A percentile compares a stretch with the other conserved stretches of the same genome.
Conservation (phyloP, 106 monocot genomes). For the Cymbidium sinense region DNA sequence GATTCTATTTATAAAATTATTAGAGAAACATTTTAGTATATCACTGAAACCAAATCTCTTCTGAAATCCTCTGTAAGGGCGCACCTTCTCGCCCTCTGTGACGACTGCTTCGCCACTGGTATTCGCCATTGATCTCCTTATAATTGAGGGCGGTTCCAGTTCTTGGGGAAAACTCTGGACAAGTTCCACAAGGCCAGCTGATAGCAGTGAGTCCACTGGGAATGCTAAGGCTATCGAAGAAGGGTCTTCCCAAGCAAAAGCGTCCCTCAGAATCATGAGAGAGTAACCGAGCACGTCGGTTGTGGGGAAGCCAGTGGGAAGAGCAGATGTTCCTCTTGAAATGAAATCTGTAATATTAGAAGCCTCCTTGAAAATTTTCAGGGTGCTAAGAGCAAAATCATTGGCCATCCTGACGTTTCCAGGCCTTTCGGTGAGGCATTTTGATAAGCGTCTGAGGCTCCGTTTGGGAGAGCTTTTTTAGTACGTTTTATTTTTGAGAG, state of each 20-base stretch:
- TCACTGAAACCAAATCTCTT: conserved; percentile 79
- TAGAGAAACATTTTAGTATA: too few species aligned
- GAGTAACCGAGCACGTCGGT: conserved; percentile 72
- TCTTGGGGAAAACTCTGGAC: conserved; percentile 46
- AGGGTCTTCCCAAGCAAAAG: conserved; percentile 59
- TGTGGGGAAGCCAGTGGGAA: conserved; percentile 57
- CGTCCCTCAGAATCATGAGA: conserved; percentile 59
- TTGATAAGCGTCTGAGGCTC: conserved; percentile 46
- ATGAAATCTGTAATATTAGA: conserved; percentile 38
- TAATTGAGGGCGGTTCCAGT: conserved; percentile 59
- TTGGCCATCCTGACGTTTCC: conserved; percentile 32
- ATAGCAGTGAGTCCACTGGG: conserved; percentile 33
- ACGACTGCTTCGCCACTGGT: not conserved
- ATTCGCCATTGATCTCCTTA: conserved; percentile 37
- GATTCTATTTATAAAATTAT: too few species aligned
- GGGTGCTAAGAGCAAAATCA: conserved; percentile 34
- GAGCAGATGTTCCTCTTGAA: conserved; percentile 25
- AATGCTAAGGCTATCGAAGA: not conserved
- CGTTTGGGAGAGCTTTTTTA: too few species aligned
- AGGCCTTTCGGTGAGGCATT: conserved; percentile 41
- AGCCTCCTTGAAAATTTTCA: conserved; percentile 42
- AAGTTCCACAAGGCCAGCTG: conserved; percentile 37
- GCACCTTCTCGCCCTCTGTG: conserved; percentile 18
- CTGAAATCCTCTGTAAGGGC: conserved; percentile 79
- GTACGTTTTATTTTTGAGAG: too few species aligned